A percentile compares a stretch with the other conserved stretches of the same genome.
Evolutionary conservation across 768 basidiomycete genomes (phyloP).

Genomic region (Psilocybe subaeruginosa): DNA sequence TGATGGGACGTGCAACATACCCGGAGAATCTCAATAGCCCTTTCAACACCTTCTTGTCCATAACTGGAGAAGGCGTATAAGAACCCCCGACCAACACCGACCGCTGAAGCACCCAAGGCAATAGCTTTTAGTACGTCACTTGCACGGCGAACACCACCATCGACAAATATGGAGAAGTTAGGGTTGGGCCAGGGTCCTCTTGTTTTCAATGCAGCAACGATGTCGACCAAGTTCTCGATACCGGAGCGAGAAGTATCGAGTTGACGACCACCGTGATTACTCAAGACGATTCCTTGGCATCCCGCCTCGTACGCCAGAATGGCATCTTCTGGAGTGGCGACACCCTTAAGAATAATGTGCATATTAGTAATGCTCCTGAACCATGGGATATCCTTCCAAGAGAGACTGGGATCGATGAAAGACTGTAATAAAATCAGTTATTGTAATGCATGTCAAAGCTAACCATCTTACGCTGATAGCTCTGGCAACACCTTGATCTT

Average conservation of each 20-base stretch:
- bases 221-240: slow-evolving; percentile 70
- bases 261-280: slow-evolving; percentile 26
- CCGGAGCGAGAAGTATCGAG: slow-evolving; percentile 68
- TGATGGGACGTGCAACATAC: slow-evolving; percentile 25
- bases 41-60: slow-evolving; percentile 84
- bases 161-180: slow-evolving; percentile 65
- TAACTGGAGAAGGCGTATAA: slow-evolving; percentile 87
- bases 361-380: slow-evolving; percentile 77
- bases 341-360: slow-evolving; percentile 26
- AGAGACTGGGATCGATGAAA: slow-evolving; percentile 90
- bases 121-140: slow-evolving; percentile 81
- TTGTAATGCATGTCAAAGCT: neutral
- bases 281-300: slow-evolving; percentile 24
- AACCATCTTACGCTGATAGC: slow-evolving; percentile 76
- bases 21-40: slow-evolving; percentile 49
- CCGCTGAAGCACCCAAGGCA: slow-evolving; percentile 64
- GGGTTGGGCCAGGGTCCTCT: slow-evolving; percentile 59
- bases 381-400: slow-evolving; percentile 84
- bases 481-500: slow-evolving; percentile 89
- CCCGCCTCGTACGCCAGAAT: slow-evolving; percentile 24
- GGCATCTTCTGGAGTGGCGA: slow-evolving; percentile 24
- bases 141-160: slow-evolving; percentile 55
- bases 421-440: slow-evolving; percentile 46
- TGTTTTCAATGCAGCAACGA: slow-evolving; percentile 60
- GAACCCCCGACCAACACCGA: slow-evolving; percentile 87